These are phyloP conservation scores for Byssothecium circinans DNA, from an alignment of 2,329 filamentous ascomycete species.

Conservation along the genomic window DNA sequence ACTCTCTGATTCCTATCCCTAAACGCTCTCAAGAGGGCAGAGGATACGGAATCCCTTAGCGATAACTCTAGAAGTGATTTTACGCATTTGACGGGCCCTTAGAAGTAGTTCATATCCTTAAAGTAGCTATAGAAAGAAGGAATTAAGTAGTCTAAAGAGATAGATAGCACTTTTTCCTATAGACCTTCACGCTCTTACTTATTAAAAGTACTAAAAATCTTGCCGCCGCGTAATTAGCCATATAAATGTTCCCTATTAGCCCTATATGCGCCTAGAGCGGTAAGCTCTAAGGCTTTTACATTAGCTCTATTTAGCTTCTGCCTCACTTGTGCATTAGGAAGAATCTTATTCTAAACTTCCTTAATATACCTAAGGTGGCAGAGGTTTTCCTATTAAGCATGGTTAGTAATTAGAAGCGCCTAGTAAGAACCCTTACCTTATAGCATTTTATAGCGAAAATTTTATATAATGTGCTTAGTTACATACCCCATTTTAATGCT, in stretches of 20 bases:
- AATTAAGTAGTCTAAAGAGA: conserved; percentile 7
- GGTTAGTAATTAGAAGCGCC: conserved; percentile 13
- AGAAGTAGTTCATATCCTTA: conserved; percentile 12
- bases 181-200: conserved; percentile 8
- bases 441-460: conserved; percentile 35
- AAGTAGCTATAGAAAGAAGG: conserved; percentile 11
- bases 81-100: conserved; percentile 9
- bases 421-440: conserved; percentile 29
- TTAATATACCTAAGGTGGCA: conserved; percentile 40
- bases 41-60: conserved; percentile 4
- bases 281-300: conserved; percentile 9
- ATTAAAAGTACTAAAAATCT: conserved; percentile 10
- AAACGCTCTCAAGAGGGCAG: conserved; percentile 7
- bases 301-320: conserved; percentile 21
- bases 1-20: conserved; percentile 2
- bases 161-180: conserved; percentile 7
- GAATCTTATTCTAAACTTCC: conserved; percentile 37
- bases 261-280: conserved; percentile 5
- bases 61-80: conserved; percentile 10
- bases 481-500: conserved; percentile 35
- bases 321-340: conserved; percentile 30
- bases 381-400: conserved; percentile 26
- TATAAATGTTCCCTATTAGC: conserved; percentile 10
- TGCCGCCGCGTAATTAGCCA: conserved; percentile 6
- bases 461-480: conserved; percentile 29